A percentile compares a stretch with the other conserved stretches of the same genome.
phyloP scores from a whole-genome alignment of 768 basidiomycete genomes.

The Lactarius tabidus region DNA sequence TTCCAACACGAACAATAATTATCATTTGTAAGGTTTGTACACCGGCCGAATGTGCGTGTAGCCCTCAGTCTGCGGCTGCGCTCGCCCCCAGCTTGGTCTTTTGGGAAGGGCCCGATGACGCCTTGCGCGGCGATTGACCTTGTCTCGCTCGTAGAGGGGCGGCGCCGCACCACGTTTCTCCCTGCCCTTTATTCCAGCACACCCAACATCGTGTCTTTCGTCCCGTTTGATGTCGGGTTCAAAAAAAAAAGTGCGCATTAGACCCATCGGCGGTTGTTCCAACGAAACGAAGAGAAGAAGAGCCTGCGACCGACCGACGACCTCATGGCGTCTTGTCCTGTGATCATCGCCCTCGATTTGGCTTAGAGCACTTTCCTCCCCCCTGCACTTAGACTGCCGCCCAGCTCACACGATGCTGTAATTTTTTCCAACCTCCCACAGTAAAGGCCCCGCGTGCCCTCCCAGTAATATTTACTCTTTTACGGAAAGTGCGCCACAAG shows the following conservation, averaged over 20 bases:
- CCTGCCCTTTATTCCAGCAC: background rate
- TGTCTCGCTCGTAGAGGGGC: slow-evolving; percentile 1
- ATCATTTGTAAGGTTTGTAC: background rate
- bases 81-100: background rate
- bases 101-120: background rate
- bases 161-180: background rate
- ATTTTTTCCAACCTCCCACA: background rate
- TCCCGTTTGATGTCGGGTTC: background rate
- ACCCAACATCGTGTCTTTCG: background rate
- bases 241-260: background rate
- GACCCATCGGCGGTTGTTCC: background rate
- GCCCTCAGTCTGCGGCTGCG: slow-evolving; percentile 9
- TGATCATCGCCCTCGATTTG: background rate
- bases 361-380: background rate
- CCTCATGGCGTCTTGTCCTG: background rate
- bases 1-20: background rate
- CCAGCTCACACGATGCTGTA: background rate
- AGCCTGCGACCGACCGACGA: too few relatives aligned
- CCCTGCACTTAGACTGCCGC: background rate
- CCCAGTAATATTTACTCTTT: background rate
- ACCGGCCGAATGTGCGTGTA: background rate
- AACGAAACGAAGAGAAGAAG: too few relatives aligned
- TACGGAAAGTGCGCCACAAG: background rate
- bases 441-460: background rate
- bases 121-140: background rate